A percentile compares a stretch with the other conserved stretches of the same genome.
These are phyloP conservation scores for Yamadazyma atmosphaerica DNA, from an alignment of 1,139 yeast genomes.

Conservation along the genomic window DNA sequence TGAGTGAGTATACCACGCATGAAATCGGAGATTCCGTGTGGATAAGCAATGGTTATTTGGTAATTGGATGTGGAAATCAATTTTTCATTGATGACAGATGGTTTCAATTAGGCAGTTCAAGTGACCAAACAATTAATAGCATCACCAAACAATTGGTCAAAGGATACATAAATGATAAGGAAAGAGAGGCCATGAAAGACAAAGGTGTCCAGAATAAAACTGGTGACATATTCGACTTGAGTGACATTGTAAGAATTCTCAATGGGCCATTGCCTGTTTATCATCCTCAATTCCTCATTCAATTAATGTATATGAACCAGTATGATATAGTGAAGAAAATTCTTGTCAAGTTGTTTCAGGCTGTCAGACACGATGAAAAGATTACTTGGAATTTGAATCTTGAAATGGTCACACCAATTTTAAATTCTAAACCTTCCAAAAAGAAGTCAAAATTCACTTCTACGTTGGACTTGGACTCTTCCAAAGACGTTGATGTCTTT, in stretches of 20 bases:
- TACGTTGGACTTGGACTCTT: slow-evolving; percentile 6
- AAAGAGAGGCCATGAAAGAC: slow-evolving; percentile 6
- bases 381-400: slow-evolving; percentile 40
- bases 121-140: slow-evolving; percentile 28
- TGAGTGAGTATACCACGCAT: slow-evolving; percentile 72
- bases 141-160: slow-evolving; percentile 53
- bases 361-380: slow-evolving; percentile 40
- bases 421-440: too few relatives aligned
- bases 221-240: slow-evolving; percentile 40
- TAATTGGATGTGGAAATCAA: slow-evolving; percentile 88
- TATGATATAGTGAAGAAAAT: slow-evolving; percentile 57
- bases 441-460: too few relatives aligned
- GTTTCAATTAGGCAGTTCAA: slow-evolving; percentile 33
- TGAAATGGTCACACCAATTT: slow-evolving; percentile 18
- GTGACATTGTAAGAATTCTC: slow-evolving; percentile 67
- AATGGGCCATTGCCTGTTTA: slow-evolving; percentile 90
- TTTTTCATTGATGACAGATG: slow-evolving; percentile 76
- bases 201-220: slow-evolving; percentile 15
- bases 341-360: slow-evolving; percentile 51
- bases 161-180: slow-evolving; percentile 19
- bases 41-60: slow-evolving; percentile 76
- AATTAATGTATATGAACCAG: slow-evolving; percentile 67
- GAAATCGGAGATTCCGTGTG: slow-evolving; percentile 86
- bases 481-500: slow-evolving; percentile 26
- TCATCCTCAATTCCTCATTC: slow-evolving; percentile 89